Base-by-base conservation (phyloP, 1,139 yeast genomes). In the Spencermartinsiella ligniputridi region DNA sequence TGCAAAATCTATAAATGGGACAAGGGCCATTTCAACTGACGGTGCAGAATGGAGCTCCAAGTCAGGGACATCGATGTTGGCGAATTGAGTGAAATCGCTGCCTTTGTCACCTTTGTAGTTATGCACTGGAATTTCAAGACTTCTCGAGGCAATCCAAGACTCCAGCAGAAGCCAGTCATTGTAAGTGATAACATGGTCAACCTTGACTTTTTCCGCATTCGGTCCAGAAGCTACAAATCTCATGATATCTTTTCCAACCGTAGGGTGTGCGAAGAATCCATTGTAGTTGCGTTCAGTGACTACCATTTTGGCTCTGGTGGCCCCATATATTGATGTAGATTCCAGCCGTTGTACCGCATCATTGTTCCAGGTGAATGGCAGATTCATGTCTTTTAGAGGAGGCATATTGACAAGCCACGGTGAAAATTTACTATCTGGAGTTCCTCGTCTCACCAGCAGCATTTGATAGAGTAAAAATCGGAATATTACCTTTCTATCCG, bases 141-240 rank as follows among this genome's bases (percentile, higher is more conserved):
- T 46, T 20, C 69, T 51, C 9, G 68, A 62, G 2, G 62, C 53
- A 13, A 64, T 57, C 67, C 68, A 63, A 35, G 61, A 59, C 41
- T 63, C 64, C 12, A 59, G 56, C 35, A 62, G 48, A 8, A 57
- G 42, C 61, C 64, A 62, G 35, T 58, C 60, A 15, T 52, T 40
- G 37, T 41, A 46, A 13, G 50, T 37, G 13, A 45, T 19, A 39
- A 25, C 36, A 38, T 17, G 34, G 27, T 21, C 41, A 19, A 21
- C 40, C 35, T 35, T 39, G 40, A 27, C 33, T 27, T 33, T 27
- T 6, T 27, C 32, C 15, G 20, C 30, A 1, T 39, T 38, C 6
- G 47, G 39, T 3, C 58, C 58, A 3, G 51, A 25, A 13, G 30
- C 39, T 24, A 57, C 55, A 44, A 44, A 54, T 19, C 46, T 44